These are phyloP conservation scores for Kuraishia molischiana DNA, from an alignment of 805 yeast genomes.

Conservation along the genomic window DNA sequence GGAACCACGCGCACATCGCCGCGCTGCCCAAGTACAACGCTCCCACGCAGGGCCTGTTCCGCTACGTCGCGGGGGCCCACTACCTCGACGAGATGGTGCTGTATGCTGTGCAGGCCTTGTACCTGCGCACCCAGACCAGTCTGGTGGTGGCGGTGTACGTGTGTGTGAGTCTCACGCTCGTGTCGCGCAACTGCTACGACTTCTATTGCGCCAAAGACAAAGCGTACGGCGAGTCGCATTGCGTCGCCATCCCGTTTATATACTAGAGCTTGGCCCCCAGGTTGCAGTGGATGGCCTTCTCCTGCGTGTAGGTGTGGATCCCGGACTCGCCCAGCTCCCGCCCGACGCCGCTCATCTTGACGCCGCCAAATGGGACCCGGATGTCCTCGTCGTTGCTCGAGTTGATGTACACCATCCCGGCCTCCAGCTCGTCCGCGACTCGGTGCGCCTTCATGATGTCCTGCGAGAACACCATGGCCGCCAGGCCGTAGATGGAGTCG, in stretches of 20 bases:
- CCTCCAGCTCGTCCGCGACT: slow-evolving; percentile 48
- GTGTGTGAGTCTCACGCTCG: neutral
- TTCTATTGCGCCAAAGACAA: neutral
- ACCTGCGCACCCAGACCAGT: neutral
- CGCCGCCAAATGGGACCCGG: slow-evolving; percentile 75
- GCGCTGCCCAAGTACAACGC: slow-evolving; percentile 41
- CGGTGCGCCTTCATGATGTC: slow-evolving; percentile 58
- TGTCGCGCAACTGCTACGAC: neutral
- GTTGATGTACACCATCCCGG: slow-evolving; percentile 66
- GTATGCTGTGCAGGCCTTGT: slow-evolving; percentile 25
- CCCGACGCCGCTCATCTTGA: slow-evolving; percentile 71
- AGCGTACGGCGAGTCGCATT: neutral
- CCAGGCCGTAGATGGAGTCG: slow-evolving; percentile 68
- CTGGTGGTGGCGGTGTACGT: neutral
- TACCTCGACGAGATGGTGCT: slow-evolving; percentile 57
- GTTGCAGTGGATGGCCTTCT: slow-evolving; percentile 56
- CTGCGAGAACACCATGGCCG: slow-evolving; percentile 70
- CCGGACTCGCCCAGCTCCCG: slow-evolving; percentile 76
- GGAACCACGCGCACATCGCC: slow-evolving; percentile 41
- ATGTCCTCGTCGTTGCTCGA: slow-evolving; percentile 56
- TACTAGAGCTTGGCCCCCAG: slow-evolving; percentile 29
- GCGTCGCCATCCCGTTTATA: neutral
- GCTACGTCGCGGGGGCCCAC: slow-evolving; percentile 51
- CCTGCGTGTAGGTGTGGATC: slow-evolving; percentile 59
- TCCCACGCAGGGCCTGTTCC: slow-evolving; percentile 44